Base-by-base conservation (phyloP, 2,329 filamentous ascomycete species). In the Claviceps arundinis region DNA sequence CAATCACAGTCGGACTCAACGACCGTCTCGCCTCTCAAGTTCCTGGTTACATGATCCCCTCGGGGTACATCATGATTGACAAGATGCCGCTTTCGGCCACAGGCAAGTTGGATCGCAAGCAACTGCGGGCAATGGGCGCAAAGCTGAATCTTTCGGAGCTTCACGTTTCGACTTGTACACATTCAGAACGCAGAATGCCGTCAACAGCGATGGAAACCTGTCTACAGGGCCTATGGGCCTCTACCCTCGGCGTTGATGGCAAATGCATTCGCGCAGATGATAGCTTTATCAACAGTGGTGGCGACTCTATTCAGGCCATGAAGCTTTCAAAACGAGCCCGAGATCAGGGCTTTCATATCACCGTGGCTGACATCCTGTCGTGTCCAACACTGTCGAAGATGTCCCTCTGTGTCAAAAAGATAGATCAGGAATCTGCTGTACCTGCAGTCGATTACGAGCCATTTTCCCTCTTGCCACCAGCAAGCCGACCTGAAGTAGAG, bases 281-380 rank as follows among this genome's bases (percentile, higher is more conserved):
- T 37, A 54, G 46, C 50, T 56, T 55, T 24, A 41, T 56, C 17
- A 13, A 46, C 4, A 46, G 55, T n/a, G 55, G 55, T 1, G 55
- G 55, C 19, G 55, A 56, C 26, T 55, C 52, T 6, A 54, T 56
- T 38, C 45, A 45, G 19, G 53, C 55, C 6, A 56, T 55, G 53
- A 52, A n/a, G 14, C 50, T 52, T 5, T 24, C 45, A 2, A 34
- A 17, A 14, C 38, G 24, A 37, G 38, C 50, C 14, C 45, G 50
- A 9, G 26, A 48, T 13, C 38, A 38, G 19, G 17, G 46, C 8
- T 16, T 52, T 19, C 30, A 37, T 17, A 30, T 52, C 17, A 14
- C 50, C 13, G 50, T 52, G n/a, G 50, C 50, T 1, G 50, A 48
- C 9, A 44, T 52, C 34, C 44, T 51, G 16, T 30, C 37, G n/a